These are phyloP conservation scores for Rhodotorula sp. DNA, from an alignment of 1,284 basidiomycete species.

Conservation along the genomic window DNA sequence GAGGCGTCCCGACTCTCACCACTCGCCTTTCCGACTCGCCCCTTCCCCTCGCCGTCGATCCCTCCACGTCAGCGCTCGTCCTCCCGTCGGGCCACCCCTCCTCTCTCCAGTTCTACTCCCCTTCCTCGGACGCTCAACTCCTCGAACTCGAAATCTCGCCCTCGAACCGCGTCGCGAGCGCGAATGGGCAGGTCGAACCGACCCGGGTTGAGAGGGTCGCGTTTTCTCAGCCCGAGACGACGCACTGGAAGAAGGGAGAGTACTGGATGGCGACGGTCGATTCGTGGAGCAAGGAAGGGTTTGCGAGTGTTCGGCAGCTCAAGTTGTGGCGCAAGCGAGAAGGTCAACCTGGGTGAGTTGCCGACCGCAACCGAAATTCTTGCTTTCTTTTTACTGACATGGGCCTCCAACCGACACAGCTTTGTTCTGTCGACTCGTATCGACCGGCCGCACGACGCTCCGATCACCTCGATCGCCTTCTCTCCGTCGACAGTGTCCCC, in stretches of 20 bases:
- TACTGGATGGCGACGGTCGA: conserved; percentile 92
- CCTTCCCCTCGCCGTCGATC: conserved; percentile 69
- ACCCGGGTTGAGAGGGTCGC: conserved; percentile 70
- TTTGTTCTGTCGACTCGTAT: conserved; percentile 75
- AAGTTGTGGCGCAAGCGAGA: conserved; percentile 84
- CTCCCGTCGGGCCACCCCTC: conserved; percentile 92
- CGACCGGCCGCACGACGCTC: conserved; percentile 77
- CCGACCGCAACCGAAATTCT: too few species aligned
- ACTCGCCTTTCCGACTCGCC: conserved; percentile 4
- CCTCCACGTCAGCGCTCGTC: conserved; percentile 61
- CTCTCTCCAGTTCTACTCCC: conserved; percentile 86
- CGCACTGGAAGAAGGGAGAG: conserved; percentile 48
- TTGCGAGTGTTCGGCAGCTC: conserved; percentile 67
- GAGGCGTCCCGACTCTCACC: neutral
- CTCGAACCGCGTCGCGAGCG: conserved; percentile 78
- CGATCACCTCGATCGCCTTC: conserved; percentile 66
- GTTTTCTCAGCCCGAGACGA: conserved; percentile 56
- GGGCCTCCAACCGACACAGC: conserved; percentile 29
- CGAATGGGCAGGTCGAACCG: conserved; percentile 73
- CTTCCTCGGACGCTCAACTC: conserved; percentile 65
- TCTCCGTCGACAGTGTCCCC: conserved; percentile 46
- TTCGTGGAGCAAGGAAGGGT: conserved; percentile 59
- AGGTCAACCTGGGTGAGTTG: conserved; percentile 52
- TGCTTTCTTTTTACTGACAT: neutral
- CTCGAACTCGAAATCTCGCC: conserved; percentile 90